Evolutionary conservation across 148 eudicot species (phyloP).

Genomic region (Camellia granthamiana): DNA sequence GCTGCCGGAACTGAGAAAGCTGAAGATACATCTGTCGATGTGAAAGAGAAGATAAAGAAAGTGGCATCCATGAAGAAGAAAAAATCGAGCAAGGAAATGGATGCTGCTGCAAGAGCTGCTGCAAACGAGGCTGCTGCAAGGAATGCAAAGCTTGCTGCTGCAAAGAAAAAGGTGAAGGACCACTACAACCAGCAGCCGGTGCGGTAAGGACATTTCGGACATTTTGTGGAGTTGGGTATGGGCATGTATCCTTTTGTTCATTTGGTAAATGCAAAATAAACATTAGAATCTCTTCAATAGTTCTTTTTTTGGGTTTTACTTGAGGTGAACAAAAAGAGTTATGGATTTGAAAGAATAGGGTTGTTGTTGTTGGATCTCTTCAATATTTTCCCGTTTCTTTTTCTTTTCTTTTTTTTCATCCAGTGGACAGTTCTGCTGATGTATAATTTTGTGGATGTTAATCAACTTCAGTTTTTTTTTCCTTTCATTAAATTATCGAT

Average conservation of each 20-base stretch:
- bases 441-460: conserved; percentile 5
- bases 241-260: conserved; percentile 17
- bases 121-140: conserved; percentile 93
- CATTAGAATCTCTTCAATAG: conserved; percentile 12
- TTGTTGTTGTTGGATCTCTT: conserved; percentile 3
- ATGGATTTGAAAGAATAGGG: conserved; percentile 1
- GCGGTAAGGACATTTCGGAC: conserved; percentile 39
- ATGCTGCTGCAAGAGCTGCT: conserved; percentile 80
- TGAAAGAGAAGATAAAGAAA: conserved; percentile 83
- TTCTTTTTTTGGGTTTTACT: not conserved
- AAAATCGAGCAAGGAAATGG: conserved; percentile 86
- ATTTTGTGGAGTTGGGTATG: conserved; percentile 29
- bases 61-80: conserved; percentile 79
- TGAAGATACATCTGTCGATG: conserved; percentile 55
- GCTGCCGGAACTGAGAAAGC: conserved; percentile 22
- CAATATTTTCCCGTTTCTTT: not conserved
- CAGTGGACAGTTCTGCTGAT: conserved; percentile 8
- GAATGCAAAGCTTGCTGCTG: conserved; percentile 88
- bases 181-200: conserved; percentile 98
- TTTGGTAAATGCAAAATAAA: conserved; percentile 23
- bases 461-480: not conserved
- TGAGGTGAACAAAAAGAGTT: not conserved
- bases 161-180: conserved; percentile 96
- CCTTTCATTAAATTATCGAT: not conserved
- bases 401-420: not conserved